phyloP scores from a whole-genome alignment of 2,329 filamentous ascomycete genomes.

The Stemphylium lycopersici region DNA sequence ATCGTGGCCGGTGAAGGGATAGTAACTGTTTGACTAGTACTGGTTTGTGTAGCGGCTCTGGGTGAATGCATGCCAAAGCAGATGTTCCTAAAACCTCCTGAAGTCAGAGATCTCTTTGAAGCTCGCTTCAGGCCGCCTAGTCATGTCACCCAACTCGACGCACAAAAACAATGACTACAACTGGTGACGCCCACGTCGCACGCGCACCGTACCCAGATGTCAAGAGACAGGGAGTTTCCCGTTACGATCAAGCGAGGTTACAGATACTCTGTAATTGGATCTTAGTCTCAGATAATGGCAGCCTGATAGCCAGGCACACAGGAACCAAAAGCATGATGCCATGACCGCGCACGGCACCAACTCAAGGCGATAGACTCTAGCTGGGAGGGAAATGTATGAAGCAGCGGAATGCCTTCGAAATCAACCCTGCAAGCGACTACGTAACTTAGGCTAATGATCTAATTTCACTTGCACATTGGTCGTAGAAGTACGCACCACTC shows the following conservation, averaged over 20 bases:
- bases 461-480: no score
- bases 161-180: constrained; percentile 8
- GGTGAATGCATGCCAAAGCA: not conserved
- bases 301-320: constrained; percentile 5
- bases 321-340: not conserved
- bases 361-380: no score
- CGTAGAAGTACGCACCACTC: no score
- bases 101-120: constrained; percentile 1
- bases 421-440: no score
- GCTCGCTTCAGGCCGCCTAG: constrained; percentile 3
- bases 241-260: not conserved
- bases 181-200: constrained; percentile 14
- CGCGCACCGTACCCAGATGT: constrained; percentile 4
- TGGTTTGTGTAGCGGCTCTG: not conserved
- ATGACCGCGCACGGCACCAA: not conserved
- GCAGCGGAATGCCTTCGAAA: no score
- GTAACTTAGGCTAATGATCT: no score
- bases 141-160: constrained; percentile 16
- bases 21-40: not conserved
- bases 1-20: not conserved
- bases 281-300: not conserved
- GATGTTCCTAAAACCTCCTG: not conserved
- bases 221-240: not conserved
- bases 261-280: constrained; percentile 5
- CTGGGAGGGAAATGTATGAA: no score